Percentiles rank a stretch among this genome's conserved stretches.
Evolutionary conservation across 768 basidiomycete genomes (phyloP).

Genomic region (Antrodiella citrinella): DNA sequence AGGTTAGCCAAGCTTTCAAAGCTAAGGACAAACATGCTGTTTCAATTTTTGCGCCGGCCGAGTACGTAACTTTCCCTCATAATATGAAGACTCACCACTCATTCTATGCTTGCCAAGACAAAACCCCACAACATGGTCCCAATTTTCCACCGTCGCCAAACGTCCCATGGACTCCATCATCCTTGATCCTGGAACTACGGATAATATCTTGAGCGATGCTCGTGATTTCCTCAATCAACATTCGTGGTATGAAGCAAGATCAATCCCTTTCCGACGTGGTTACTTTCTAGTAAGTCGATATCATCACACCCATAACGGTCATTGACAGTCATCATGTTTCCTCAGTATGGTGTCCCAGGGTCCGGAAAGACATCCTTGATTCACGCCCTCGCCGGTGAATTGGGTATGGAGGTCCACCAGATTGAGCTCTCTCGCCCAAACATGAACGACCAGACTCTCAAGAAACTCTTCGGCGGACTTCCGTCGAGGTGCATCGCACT

Average conservation of each 20-base stretch:
- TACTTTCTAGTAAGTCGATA: conserved; percentile 46
- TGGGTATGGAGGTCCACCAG: conserved; percentile 66
- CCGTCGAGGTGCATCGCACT: conserved; percentile 69
- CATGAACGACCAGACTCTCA: conserved; percentile 54
- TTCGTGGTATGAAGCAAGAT: conserved; percentile 66
- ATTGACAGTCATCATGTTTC: conserved; percentile 1
- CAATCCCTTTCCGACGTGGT: conserved; percentile 73
- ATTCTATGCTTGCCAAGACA: too few species aligned
- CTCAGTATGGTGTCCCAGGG: conserved; percentile 63
- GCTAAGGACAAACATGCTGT: conserved; percentile 45
- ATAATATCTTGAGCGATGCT: conserved; percentile 59
- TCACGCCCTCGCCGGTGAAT: conserved; percentile 70
- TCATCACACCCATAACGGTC: conserved; percentile 14
- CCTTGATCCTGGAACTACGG: conserved; percentile 60
- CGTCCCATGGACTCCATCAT: conserved; percentile 62
- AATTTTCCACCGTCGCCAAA: too few species aligned
- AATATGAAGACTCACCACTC: too few species aligned
- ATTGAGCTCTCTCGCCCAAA: conserved; percentile 56
- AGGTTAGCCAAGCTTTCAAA: conserved; percentile 44
- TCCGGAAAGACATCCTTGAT: conserved; percentile 77
- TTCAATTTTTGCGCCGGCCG: conserved; percentile 35
- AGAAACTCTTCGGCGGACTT: conserved; percentile 48
- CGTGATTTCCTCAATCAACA: conserved; percentile 62
- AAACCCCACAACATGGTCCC: too few species aligned
- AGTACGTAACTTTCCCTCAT: too few species aligned